Evolutionary conservation across 169 alveolate species (phyloP).

Genomic region (Eimeria sp.): DNA sequence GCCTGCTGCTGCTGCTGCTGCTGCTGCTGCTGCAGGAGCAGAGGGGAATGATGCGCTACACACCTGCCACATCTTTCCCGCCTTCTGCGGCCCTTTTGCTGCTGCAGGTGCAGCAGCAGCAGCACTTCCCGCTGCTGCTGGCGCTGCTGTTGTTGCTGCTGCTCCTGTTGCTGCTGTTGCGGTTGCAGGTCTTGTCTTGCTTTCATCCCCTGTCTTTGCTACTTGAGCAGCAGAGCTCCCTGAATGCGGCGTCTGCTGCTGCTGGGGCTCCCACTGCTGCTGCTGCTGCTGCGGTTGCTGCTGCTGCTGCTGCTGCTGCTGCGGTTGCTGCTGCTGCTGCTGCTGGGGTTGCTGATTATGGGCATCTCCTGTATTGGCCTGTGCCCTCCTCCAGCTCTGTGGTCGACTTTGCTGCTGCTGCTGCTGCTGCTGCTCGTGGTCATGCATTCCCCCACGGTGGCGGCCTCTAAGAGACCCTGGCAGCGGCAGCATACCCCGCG

Average conservation of each 20-base stretch:
- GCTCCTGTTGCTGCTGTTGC: slow-evolving; percentile 42
- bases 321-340: background rate
- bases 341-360: slow-evolving; percentile 5
- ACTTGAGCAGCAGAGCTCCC: background rate
- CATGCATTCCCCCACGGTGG: background rate
- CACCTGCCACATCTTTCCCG: slow-evolving; percentile 76
- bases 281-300: slow-evolving; percentile 20
- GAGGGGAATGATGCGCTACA: slow-evolving; percentile 78
- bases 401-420: slow-evolving; percentile 15
- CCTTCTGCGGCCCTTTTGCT: slow-evolving; percentile 8
- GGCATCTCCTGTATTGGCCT: background rate
- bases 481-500: slow-evolving; percentile 32
- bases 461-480: slow-evolving; percentile 40
- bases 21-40: slow-evolving; percentile 40
- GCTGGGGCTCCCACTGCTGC: background rate
- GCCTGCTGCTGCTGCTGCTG: background rate
- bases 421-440: slow-evolving; percentile 59
- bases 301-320: slow-evolving; percentile 4
- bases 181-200: background rate
- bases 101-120: background rate
- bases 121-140: background rate
- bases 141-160: slow-evolving; percentile 20
- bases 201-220: background rate
- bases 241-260: background rate
- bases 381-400: slow-evolving; percentile 35